These are phyloP conservation scores for Tripterygium wilfordii DNA, from an alignment of 177 flowering plant species.

Conservation along the genomic window DNA sequence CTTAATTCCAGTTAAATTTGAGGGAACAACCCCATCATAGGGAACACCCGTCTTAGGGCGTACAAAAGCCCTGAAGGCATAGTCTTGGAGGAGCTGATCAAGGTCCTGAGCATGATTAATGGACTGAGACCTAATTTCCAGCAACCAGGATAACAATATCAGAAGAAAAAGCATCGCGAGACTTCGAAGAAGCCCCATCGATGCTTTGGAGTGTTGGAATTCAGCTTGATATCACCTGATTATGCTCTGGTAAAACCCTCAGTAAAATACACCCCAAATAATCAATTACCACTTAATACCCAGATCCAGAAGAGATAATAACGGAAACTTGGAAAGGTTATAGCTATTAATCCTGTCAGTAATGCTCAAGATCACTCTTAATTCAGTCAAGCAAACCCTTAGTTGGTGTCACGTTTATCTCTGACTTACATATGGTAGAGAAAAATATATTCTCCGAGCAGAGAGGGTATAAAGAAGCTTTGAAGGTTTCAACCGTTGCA, in stretches of 20 bases:
- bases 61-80: conserved; percentile 62
- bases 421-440: too few species aligned
- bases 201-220: conserved; percentile 25
- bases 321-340: background rate
- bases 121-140: conserved; percentile 26
- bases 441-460: background rate
- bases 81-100: conserved; percentile 74
- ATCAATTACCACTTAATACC: too few species aligned
- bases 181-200: conserved; percentile 48
- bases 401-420: conserved; percentile 8
- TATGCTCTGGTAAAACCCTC: too few species aligned
- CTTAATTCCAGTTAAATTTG: conserved; percentile 56
- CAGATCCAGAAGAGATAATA: background rate
- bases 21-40: conserved; percentile 47
- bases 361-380: too few species aligned
- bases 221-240: conserved; percentile 11
- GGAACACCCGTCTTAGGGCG: conserved; percentile 56
- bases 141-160: conserved; percentile 19
- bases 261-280: too few species aligned
- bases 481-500: conserved; percentile 30
- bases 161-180: conserved; percentile 36
- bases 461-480: conserved; percentile 19
- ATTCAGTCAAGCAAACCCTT: background rate
- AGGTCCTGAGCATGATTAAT: conserved; percentile 26
- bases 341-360: background rate